Base-by-base conservation (phyloP, 805 yeast genomes). In the Teunomyces barrocoloradensis region DNA sequence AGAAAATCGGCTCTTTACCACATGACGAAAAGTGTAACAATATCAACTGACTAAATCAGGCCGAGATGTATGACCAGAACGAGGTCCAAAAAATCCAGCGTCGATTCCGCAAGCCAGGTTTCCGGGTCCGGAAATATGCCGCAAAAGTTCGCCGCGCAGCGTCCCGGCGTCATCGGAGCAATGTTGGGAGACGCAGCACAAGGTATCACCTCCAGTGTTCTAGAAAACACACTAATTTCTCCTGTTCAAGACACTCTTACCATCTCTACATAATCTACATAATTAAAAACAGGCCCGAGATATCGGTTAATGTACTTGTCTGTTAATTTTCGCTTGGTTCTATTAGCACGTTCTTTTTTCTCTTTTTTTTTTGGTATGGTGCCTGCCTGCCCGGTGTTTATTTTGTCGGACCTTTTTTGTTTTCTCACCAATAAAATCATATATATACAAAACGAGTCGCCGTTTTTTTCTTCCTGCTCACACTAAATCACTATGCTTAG, bases 401-500 rank as follows among this genome's bases (percentile, higher is more conserved):
- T 38, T 38, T 38, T 38, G 28, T 18, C 29, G 30, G 28, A 17
- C 42, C 29, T 18, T 18, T 18, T 21, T 18, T 21, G 21, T 34
- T 15, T 37, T 29, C 42, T 11, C 23, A 34, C 33, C 37, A 33
- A 34, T 20, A 23, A 23, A 21, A 23, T n/a, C 11, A 37, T n/a
- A 37, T 37, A 37, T 21, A 37, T 37, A 37, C 11, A 37, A 10
- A 20, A 6, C n/a, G 4, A 29, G 18, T 27, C 40, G 40, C 40
- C 28, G 15, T 12, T 21, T 18, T 37, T 37, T 37, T 23, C 29
- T 18, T 18, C 20, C 20, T 18, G 28, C 11, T 23, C 28, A 20
- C 34, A 33, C 32, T 18, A 32, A 25, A 28, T 42, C 39, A 61
- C 40, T 52, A 71, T 71, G 77, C 73, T 71, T 58, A 71, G 74